Percentiles rank a stretch among this genome's conserved stretches.
phyloP scores from a whole-genome alignment of 208 protist species.

The Leptomonas pyrrhocoris region DNA sequence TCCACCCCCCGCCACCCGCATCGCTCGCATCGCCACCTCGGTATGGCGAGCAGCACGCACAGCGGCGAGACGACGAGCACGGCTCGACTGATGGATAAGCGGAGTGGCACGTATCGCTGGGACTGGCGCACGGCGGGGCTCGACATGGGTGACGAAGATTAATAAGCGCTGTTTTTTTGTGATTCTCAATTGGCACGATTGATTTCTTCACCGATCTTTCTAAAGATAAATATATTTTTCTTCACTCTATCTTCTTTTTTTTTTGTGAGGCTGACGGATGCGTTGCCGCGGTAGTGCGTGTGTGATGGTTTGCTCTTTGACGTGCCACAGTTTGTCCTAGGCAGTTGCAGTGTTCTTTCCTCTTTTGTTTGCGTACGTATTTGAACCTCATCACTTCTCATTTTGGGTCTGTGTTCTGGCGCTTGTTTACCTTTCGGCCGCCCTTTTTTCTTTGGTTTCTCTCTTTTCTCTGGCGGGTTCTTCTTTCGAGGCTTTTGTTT shows the following conservation, averaged over 20 bases:
- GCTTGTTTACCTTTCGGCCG: no score
- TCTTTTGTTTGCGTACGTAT: slow-evolving; percentile 6
- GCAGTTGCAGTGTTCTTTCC: not conserved
- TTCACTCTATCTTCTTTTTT: slow-evolving; percentile 9
- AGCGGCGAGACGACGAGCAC: slow-evolving; percentile 37
- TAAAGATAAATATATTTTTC: no score
- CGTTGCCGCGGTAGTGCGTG: no score
- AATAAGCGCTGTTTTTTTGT: slow-evolving; percentile 4
- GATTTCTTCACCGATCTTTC: no score
- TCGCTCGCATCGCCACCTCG: slow-evolving; percentile 2
- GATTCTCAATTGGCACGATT: no score
- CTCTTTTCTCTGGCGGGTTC: not conserved
- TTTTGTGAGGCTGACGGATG: no score
- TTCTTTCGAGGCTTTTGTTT: no score
- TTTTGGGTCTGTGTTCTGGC: no score
- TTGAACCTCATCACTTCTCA: not conserved
- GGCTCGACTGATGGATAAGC: slow-evolving; percentile 21
- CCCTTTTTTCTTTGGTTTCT: no score
- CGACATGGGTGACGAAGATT: slow-evolving; percentile 42
- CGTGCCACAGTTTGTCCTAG: no score
- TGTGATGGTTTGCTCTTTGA: no score
- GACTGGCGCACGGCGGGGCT: slow-evolving; percentile 45
- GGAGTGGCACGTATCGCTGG: slow-evolving; percentile 42
- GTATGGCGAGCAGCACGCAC: slow-evolving; percentile 33
- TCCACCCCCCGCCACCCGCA: slow-evolving; percentile 9